Percentiles rank a stretch among this genome's conserved stretches.
Evolutionary conservation across 1,284 basidiomycete genomes (phyloP).

Genomic region (Boletus holoroseus): DNA sequence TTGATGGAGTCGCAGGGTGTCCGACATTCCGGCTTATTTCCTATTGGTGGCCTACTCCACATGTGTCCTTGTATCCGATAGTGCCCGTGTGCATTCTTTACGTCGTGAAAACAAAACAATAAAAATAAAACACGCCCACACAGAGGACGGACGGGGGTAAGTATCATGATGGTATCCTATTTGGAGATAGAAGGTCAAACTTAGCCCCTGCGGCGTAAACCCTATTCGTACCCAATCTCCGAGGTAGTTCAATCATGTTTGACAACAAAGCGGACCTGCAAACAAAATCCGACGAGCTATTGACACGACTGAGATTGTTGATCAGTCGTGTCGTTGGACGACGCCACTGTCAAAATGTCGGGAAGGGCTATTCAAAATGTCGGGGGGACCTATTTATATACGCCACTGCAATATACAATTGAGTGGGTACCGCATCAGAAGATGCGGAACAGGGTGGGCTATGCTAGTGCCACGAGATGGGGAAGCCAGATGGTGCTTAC

Average conservation of each 20-base stretch:
- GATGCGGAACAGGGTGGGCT: constrained; percentile 4
- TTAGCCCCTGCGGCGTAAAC: constrained; percentile 22
- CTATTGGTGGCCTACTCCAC: constrained; percentile 5
- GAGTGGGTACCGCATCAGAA: constrained; percentile 12
- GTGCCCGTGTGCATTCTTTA: constrained; percentile 19
- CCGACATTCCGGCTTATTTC: constrained; percentile 4
- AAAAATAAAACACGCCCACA: not conserved
- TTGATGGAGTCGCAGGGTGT: constrained; percentile 5
- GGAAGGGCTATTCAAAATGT: constrained; percentile 14
- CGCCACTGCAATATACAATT: constrained; percentile 14
- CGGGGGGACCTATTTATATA: constrained; percentile 21
- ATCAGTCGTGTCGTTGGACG: constrained; percentile 13
- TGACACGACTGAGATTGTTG: constrained; percentile 17
- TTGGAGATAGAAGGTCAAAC: constrained; percentile 25
- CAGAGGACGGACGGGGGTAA: constrained; percentile 5
- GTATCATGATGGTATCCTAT: constrained; percentile 16
- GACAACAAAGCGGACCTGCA: constrained; percentile 16
- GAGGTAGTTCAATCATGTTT: constrained; percentile 20
- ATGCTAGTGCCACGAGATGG: constrained; percentile 20
- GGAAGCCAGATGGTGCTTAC: constrained; percentile 1
- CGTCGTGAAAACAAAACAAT: constrained; percentile 17
- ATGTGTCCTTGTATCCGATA: not conserved
- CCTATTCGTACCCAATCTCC: constrained; percentile 25
- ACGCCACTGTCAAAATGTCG: constrained; percentile 26
- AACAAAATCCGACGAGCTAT: constrained; percentile 21